phyloP scores from a whole-genome alignment of 768 basidiomycete genomes.

The Chalciporus sphaerocephalus region DNA sequence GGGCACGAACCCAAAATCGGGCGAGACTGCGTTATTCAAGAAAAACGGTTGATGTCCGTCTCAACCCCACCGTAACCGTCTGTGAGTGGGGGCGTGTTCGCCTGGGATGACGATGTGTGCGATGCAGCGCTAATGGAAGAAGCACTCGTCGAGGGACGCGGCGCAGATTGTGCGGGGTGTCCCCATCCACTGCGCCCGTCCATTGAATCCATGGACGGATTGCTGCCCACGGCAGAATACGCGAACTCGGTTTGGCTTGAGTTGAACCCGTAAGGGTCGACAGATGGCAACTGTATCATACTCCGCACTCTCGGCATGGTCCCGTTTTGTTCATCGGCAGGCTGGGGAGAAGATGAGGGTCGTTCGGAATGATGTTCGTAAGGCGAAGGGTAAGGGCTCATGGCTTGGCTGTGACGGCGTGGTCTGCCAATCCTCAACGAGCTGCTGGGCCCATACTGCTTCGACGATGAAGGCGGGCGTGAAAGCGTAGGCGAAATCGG shows the following conservation, averaged over 20 bases:
- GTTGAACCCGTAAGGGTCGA: conserved; percentile 62
- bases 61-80: conserved; percentile 60
- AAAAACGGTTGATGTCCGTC: conserved; percentile 73
- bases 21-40: conserved; percentile 56
- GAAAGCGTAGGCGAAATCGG: conserved; percentile 58
- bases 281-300: conserved; percentile 77
- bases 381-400: conserved; percentile 83
- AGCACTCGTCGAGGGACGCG: conserved; percentile 67
- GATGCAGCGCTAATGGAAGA: conserved; percentile 75
- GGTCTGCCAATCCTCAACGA: conserved; percentile 68
- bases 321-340: conserved; percentile 44
- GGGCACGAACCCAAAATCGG: conserved; percentile 79
- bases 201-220: conserved; percentile 35
- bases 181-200: conserved; percentile 44
- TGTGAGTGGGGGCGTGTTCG: conserved; percentile 71
- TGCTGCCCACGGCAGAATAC: conserved; percentile 59
- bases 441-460: conserved; percentile 43
- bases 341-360: conserved; percentile 69
- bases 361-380: conserved; percentile 68
- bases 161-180: conserved; percentile 29
- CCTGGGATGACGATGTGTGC: conserved; percentile 74
- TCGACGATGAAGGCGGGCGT: conserved; percentile 66
- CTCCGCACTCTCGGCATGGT: conserved; percentile 72
- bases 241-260: conserved; percentile 76
- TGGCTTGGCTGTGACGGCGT: conserved; percentile 79